Evolutionary conservation across 2,329 filamentous ascomycete genomes (phyloP).

Genomic region (Colletotrichum costaricense): DNA sequence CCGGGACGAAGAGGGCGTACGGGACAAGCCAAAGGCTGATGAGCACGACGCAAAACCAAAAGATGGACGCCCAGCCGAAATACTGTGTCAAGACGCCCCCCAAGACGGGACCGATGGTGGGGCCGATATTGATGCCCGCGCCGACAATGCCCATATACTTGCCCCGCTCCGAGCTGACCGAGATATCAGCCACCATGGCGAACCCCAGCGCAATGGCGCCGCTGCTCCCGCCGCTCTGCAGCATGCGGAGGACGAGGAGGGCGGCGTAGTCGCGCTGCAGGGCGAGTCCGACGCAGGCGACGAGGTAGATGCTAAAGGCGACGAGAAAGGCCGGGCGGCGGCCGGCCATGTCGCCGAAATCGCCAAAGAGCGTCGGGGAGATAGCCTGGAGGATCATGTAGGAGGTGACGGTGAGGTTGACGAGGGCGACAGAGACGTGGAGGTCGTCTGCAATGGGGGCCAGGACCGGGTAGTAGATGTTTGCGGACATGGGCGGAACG

Average conservation of each 20-base stretch:
- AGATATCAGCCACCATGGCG: constrained; percentile 79
- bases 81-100: constrained; percentile 73
- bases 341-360: constrained; percentile 70
- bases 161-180: constrained; percentile 76
- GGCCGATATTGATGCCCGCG: constrained; percentile 66
- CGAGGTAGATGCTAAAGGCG: constrained; percentile 66
- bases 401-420: constrained; percentile 66
- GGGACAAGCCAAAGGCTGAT: constrained; percentile 62
- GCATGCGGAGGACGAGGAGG: constrained; percentile 68
- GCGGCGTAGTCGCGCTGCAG: constrained; percentile 68
- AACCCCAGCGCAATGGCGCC: constrained; percentile 78
- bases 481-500: constrained; percentile 69
- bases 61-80: constrained; percentile 75
- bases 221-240: constrained; percentile 74
- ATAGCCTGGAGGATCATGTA: constrained; percentile 75
- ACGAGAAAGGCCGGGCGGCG: constrained; percentile 71
- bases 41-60: constrained; percentile 75
- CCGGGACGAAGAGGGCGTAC: constrained; percentile 67
- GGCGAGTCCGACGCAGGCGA: constrained; percentile 69
- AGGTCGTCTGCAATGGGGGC: constrained; percentile 53
- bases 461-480: constrained; percentile 63
- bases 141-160: constrained; percentile 78
- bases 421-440: constrained; percentile 49
- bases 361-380: constrained; percentile 70
- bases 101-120: constrained; percentile 68